Percentiles rank a stretch among this genome's conserved stretches.
Evolutionary conservation across 768 basidiomycete genomes (phyloP).

Genomic region (Russula ochroleuca): DNA sequence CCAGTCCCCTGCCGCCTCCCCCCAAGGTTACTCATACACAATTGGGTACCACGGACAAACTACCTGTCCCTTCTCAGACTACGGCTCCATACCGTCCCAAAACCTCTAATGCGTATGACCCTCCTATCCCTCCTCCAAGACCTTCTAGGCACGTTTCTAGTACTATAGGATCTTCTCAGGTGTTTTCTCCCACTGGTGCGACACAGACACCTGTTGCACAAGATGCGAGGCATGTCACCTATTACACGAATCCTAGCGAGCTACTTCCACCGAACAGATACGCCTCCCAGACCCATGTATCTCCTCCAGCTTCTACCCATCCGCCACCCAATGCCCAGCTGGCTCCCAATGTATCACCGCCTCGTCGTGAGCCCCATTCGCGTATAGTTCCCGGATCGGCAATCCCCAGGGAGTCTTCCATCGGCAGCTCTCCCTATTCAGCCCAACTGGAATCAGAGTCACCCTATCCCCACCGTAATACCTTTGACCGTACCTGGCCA

Average conservation of each 20-base stretch:
- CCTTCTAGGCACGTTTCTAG: conserved; percentile 16
- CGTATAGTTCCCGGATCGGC: conserved; percentile 9
- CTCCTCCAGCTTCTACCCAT: not conserved
- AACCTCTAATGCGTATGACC: conserved; percentile 34
- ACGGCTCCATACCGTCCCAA: conserved; percentile 30
- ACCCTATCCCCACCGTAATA: not conserved
- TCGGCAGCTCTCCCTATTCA: conserved; percentile 7
- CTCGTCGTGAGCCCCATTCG: conserved; percentile 11
- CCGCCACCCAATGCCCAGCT: not conserved
- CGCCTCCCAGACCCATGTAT: not conserved
- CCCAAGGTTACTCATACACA: not conserved
- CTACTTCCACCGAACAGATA: conserved; percentile 1
- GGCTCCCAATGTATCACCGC: conserved; percentile 8
- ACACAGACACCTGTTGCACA: conserved; percentile 8
- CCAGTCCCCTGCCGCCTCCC: conserved; percentile 15
- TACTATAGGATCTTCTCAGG: conserved; percentile 2
- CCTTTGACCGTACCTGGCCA: not conserved
- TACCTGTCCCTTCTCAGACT: conserved; percentile 10
- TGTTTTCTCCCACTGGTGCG: conserved; percentile 16
- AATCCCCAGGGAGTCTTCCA: not conserved
- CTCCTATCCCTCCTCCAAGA: conserved; percentile 32
- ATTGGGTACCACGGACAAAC: conserved; percentile 4
- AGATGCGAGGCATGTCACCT: conserved; percentile 2
- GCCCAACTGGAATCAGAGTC: conserved; percentile 2
- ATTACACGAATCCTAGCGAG: conserved; percentile 9